Conservation (phyloP, 2,329 filamentous ascomycete species). For the Pseudogymnoascus sp. region DNA sequence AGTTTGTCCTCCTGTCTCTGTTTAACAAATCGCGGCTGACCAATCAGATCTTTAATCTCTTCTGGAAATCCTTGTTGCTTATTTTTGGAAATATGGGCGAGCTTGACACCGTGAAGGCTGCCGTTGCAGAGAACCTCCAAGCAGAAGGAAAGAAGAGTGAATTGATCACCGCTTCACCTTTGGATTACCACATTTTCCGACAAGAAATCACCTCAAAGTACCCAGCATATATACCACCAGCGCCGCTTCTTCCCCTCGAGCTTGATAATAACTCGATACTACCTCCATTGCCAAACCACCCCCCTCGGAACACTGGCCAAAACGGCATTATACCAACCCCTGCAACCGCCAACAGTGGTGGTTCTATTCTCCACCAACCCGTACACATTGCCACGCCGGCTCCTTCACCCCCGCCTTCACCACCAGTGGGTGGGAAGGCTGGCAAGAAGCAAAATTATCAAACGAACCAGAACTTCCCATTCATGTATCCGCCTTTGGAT, state of each 20-base stretch:
- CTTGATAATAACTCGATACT: conserved; percentile 85
- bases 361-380: conserved; percentile 86
- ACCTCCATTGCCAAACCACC: conserved; percentile 71
- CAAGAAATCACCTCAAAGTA: conserved; percentile 98
- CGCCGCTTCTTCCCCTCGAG: conserved; percentile 73
- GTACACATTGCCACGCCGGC: conserved; percentile 98
- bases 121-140: conserved; percentile 52
- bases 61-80: conserved; percentile 87
- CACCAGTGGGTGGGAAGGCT: conserved; percentile 75
- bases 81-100: conserved; percentile 73
- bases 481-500: conserved; percentile 91
- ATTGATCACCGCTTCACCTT: conserved; percentile 83
- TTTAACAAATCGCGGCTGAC: conserved; percentile 18
- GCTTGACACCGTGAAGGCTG: conserved; percentile 64
- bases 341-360: conserved; percentile 44
- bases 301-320: conserved; percentile 49
- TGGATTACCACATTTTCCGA: conserved; percentile 93
- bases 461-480: conserved; percentile 97
- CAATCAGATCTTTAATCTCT: conserved; percentile 61
- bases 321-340: conserved; percentile 55
- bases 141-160: conserved; percentile 55
- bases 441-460: conserved; percentile 99
- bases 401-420: conserved; percentile 89
- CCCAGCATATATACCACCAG: conserved; percentile 87
- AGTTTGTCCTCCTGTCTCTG: conserved; percentile 36